Percentiles rank a stretch among this genome's conserved stretches.
Conservation (phyloP, 225 moss, liverwort and hornwort species). For the Marchantia paleacea region DNA sequence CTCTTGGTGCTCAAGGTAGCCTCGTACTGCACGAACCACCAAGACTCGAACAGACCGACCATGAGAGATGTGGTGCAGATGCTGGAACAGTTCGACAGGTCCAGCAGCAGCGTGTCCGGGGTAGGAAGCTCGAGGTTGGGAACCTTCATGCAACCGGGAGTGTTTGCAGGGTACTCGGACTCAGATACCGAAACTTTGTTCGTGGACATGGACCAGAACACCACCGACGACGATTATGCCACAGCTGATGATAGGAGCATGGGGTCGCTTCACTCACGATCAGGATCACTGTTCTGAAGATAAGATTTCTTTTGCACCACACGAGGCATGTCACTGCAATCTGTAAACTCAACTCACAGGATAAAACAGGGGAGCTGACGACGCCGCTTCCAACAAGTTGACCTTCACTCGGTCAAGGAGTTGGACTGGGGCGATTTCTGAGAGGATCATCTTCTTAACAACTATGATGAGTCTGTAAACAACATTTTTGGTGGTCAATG, state of each 20-base stretch:
- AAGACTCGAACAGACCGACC: constrained; percentile 12
- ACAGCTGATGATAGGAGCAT: constrained; percentile 15
- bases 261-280: constrained; percentile 8
- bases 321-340: background rate
- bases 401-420: too few relatives aligned
- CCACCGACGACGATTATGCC: background rate
- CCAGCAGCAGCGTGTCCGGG: background rate
- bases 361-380: background rate
- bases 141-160: background rate
- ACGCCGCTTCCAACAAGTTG: background rate
- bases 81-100: constrained; percentile 14
- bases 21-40: constrained; percentile 15
- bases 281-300: background rate
- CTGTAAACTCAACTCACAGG: background rate
- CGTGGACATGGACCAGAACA: background rate
- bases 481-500: constrained; percentile 12
- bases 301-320: background rate
- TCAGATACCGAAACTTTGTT: constrained; percentile 9
- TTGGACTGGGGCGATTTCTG: background rate
- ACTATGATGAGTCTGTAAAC: constrained; percentile 19
- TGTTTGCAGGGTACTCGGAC: background rate
- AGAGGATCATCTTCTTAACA: background rate
- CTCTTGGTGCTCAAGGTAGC: constrained; percentile 22
- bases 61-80: constrained; percentile 25
- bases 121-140: background rate